These are phyloP conservation scores for Debaryomycetaceae sp. DNA, from an alignment of 1,139 yeast species.

Conservation along the genomic window DNA sequence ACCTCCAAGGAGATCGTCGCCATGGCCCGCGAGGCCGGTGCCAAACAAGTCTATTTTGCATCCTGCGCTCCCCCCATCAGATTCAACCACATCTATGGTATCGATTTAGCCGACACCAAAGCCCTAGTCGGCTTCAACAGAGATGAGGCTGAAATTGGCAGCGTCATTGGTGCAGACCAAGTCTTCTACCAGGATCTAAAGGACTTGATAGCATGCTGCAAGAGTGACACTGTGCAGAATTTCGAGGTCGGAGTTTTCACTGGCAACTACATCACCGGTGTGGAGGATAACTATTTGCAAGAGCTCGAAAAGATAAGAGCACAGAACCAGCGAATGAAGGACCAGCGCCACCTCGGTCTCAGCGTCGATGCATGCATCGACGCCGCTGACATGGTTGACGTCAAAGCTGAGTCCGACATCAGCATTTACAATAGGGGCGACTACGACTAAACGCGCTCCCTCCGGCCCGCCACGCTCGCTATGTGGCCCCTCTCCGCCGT, in stretches of 20 bases:
- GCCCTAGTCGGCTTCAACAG: conserved; percentile 88
- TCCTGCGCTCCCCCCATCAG: conserved; percentile 98
- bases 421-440: conserved; percentile 89
- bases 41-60: conserved; percentile 87
- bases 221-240: conserved; percentile 47
- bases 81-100: conserved; percentile 93
- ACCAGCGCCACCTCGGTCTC: conserved; percentile 33
- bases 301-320: conserved; percentile 85
- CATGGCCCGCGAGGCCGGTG: conserved; percentile 99
- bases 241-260: conserved; percentile 98
- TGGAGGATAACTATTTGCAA: conserved; percentile 74
- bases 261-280: conserved; percentile 89
- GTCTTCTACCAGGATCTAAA: conserved; percentile 85
- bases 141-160: conserved; percentile 68
- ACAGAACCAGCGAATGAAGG: conserved; percentile 62
- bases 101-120: conserved; percentile 92
- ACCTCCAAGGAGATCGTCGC: conserved; percentile 93
- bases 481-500: not conserved
- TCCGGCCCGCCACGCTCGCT: not conserved
- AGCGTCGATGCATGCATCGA: conserved; percentile 48
- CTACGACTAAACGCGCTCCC: conserved; percentile 26
- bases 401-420: conserved; percentile 87
- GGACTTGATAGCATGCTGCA: conserved; percentile 80
- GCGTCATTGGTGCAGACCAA: conserved; percentile 84
- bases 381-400: conserved; percentile 51